Evolutionary conservation across 495 filamentous ascomycete species (phyloP).

Genomic region (Penicillium paxilli): DNA sequence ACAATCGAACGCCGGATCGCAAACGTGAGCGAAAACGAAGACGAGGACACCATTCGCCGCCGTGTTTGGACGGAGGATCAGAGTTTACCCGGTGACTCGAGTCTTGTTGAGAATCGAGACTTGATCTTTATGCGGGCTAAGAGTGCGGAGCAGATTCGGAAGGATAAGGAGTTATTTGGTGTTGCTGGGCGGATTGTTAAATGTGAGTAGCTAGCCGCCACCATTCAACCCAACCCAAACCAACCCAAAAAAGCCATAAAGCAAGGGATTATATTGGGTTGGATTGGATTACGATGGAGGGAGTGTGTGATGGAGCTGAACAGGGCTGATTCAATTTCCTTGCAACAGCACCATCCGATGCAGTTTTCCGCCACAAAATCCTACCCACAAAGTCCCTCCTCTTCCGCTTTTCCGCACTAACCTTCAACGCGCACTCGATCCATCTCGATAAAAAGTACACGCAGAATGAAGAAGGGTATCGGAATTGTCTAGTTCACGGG

Average conservation of each 20-base stretch:
- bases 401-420: constrained; percentile 83
- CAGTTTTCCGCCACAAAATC: constrained; percentile 62
- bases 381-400: constrained; percentile 64
- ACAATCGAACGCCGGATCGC: constrained; percentile 54
- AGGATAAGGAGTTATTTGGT: constrained; percentile 29
- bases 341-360: constrained; percentile 39
- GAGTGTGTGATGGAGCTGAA: too few species aligned
- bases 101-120: constrained; percentile 53
- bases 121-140: constrained; percentile 62
- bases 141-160: constrained; percentile 30
- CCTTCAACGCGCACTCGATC: constrained; percentile 83
- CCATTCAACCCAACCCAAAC: too few species aligned
- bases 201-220: too few species aligned
- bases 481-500: constrained; percentile 77
- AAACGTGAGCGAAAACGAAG: constrained; percentile 34
- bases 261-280: too few species aligned
- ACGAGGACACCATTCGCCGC: constrained; percentile 31
- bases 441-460: constrained; percentile 78
- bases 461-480: constrained; percentile 69
- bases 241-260: too few species aligned
- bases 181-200: constrained; percentile 33
- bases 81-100: constrained; percentile 32
- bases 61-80: constrained; percentile 48
- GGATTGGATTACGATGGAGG: too few species aligned
- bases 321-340: too few species aligned